Evolutionary conservation across 2,329 filamentous ascomycete species (phyloP), one percentile per base, ranked within the genome.

Genomic region (Septoria linicola): DNA sequence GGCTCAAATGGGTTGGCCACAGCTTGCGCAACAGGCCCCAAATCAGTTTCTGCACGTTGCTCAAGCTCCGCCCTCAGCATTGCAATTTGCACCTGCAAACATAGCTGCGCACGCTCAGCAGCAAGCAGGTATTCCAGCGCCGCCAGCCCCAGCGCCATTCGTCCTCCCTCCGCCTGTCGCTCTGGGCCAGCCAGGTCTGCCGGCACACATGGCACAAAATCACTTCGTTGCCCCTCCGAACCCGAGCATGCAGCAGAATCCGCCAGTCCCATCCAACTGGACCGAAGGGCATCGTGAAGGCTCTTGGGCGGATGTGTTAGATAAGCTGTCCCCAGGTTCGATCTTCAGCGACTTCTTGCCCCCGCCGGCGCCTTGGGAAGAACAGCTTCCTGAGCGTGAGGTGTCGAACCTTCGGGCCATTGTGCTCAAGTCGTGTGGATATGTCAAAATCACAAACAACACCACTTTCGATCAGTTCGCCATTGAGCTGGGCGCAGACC

Each of bases 351-450:
- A 74, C 52, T 71, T 75, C 31, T 67, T 71, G 11, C 65, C 70
- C 10, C 55, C 51, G 25, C 55, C 62, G 30, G 25, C 41, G 70
- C 32, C 63, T 66, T 57, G 59, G 61, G 43, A 62, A 52, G 6
- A 61, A 65, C 49, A 50, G 41, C 32, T 21, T 27, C 62, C 66
- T 7, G 19, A 49, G 49, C 32, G 59, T 55, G 16, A 35, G 8
- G 25, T 60, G 58, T 72, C 71, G 3, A 63, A 63, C 17, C 63
- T 79, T 1, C 57, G 64, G 48, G 64, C 65, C 11, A 66, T 85
- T 23, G 72, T 74, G 1, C 77, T 85, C 66, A 76, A 76, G 25
- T 84, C 81, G 0, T 85, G 82, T 62, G 83, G 83, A 43, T 85
- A 85, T 59, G 79, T 76, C 27, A 65, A 68, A 4, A 63, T 84